Conservation (phyloP, 164 flowering plant species). For the Magnolia officinalis region DNA sequence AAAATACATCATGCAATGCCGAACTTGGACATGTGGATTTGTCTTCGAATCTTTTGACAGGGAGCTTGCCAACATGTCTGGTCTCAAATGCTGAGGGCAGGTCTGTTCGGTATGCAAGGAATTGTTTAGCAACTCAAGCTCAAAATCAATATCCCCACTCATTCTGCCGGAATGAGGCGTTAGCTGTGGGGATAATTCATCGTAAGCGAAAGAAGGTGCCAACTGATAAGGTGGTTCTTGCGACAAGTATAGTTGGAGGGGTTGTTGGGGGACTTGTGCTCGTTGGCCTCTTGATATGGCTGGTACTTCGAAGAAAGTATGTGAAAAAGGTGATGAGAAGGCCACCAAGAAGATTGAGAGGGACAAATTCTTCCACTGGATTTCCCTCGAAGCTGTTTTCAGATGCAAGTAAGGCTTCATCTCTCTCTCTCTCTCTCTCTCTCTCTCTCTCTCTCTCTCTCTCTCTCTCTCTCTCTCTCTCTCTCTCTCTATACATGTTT, state of each 20-base stretch:
- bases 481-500: too few relatives aligned
- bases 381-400: constrained; percentile 74
- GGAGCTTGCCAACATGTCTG: constrained; percentile 68
- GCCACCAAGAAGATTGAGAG: constrained; percentile 40
- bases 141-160: constrained; percentile 59
- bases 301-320: constrained; percentile 36
- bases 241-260: constrained; percentile 43
- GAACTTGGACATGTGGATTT: constrained; percentile 61
- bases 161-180: constrained; percentile 80
- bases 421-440: too few relatives aligned
- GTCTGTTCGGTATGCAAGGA: constrained; percentile 46
- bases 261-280: constrained; percentile 42
- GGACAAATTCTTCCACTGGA: constrained; percentile 52
- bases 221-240: constrained; percentile 43
- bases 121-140: constrained; percentile 50
- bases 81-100: constrained; percentile 31
- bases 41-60: constrained; percentile 80
- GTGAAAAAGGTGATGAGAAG: constrained; percentile 25
- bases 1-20: constrained; percentile 55
- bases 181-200: constrained; percentile 82
- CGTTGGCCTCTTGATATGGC: constrained; percentile 29
- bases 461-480: too few relatives aligned
- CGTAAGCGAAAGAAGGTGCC: constrained; percentile 27
- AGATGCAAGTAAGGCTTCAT: constrained; percentile 71
- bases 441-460: too few relatives aligned